Evolutionary conservation across 164 flowering plant genomes (phyloP), one percentile per base, ranked within the genome.

Genomic region (Cinnamomum micranthum): DNA sequence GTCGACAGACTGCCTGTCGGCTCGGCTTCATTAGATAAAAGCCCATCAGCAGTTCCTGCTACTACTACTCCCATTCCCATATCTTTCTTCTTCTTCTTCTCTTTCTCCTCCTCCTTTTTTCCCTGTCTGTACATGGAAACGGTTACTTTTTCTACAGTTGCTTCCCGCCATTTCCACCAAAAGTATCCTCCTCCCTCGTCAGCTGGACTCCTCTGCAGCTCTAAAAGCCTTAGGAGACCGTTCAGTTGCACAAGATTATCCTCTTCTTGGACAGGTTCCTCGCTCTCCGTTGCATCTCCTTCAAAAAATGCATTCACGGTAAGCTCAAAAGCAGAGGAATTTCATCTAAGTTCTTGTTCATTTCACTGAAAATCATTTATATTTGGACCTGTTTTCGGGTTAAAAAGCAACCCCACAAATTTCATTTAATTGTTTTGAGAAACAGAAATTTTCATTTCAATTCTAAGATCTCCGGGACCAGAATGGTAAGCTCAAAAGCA

Each of bases 111-210:
- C 60, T 15, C 17, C 60, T 55, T 15, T 6, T 17, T 31, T 31
- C 35, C n/a, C n/a, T 55, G 15, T 55, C 60, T 55, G n/a, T 55
- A 13, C 60, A 55, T 55, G 60, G 60, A 55, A 20, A 55, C 60
- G 6, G 60, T 55, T 12, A 55, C 80, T 17, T 77, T 81, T 41
- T 87, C 92, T 12, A 68, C 86, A 52, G 87, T 81, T 71, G 73
- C 80, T 77, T 89, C 89, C 81, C 88, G 88, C 88, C 90, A 84
- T 78, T 82, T 82, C 76, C 77, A 88, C 33, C 50, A 79, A 10
- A 68, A 78, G 62, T 63, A 82, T 24, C 60, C 76, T 68, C 66
- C 81, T 6, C 41, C 62, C 6, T 55, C 81, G 10, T 11, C 77
- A 11, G 70, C 23, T 50, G 71, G 66, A 35, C 69, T 31, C 73